Evolutionary conservation across 1,284 basidiomycete species (phyloP).

Genomic region (Rhodotorula glutinis): DNA sequence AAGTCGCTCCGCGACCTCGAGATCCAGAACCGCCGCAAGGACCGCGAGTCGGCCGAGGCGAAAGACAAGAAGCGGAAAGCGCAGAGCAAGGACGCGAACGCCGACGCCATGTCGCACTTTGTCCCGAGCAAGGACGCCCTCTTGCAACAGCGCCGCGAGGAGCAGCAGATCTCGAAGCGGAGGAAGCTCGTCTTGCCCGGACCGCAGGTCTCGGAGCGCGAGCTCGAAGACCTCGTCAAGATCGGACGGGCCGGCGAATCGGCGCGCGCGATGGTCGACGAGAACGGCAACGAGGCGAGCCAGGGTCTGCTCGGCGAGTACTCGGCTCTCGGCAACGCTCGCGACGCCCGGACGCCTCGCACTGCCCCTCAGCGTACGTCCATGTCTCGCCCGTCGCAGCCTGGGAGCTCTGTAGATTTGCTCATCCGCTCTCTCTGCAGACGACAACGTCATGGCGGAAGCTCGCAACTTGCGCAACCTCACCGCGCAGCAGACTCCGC

Average conservation of each 20-base stretch:
- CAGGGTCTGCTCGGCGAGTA: slow-evolving; percentile 86
- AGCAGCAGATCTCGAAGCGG: slow-evolving; percentile 87
- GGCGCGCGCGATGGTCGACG: slow-evolving; percentile 72
- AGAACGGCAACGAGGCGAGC: slow-evolving; percentile 75
- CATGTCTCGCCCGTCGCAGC: too few relatives aligned
- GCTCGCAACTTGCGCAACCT: slow-evolving; percentile 92
- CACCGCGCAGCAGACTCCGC: slow-evolving; percentile 85
- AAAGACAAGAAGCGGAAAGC: slow-evolving; percentile 76
- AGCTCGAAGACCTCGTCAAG: slow-evolving; percentile 98
- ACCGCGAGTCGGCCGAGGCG: slow-evolving; percentile 77
- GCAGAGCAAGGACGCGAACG: slow-evolving; percentile 50
- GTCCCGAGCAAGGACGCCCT: slow-evolving; percentile 91
- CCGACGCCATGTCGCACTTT: slow-evolving; percentile 80
- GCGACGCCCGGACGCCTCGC: slow-evolving; percentile 85
- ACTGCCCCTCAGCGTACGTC: slow-evolving; percentile 84
- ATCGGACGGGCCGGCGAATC: slow-evolving; percentile 90
- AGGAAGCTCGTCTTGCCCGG: slow-evolving; percentile 79
- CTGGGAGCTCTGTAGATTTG: too few relatives aligned
- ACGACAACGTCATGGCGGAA: slow-evolving; percentile 90
- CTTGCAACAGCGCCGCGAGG: slow-evolving; percentile 94
- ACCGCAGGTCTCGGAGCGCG: slow-evolving; percentile 92
- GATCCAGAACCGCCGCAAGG: slow-evolving; percentile 81
- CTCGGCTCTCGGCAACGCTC: slow-evolving; percentile 71
- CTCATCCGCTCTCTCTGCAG: slow-evolving; percentile 49
- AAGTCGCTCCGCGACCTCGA: slow-evolving; percentile 83